Percentiles rank a stretch among this genome's conserved stretches.
Evolutionary conservation across 345 rosid species (phyloP).

Genomic region (Bretschneidera sinensis): DNA sequence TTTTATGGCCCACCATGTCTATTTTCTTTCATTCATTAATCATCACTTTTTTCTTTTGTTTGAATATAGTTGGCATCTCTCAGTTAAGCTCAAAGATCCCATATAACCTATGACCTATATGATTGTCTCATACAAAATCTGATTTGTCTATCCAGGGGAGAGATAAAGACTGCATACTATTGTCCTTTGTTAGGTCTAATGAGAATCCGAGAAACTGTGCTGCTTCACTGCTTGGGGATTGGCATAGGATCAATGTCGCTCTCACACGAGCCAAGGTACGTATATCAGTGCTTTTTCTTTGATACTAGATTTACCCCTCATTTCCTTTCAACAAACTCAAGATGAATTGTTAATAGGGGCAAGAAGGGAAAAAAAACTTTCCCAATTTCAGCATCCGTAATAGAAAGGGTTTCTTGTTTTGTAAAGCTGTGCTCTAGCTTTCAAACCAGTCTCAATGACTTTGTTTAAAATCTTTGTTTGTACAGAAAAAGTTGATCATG

Average conservation of each 20-base stretch:
- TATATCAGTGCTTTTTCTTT: neutral
- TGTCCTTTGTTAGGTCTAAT: constrained; percentile 74
- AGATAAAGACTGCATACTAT: constrained; percentile 88
- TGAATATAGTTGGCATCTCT: neutral
- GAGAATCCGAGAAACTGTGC: constrained; percentile 55
- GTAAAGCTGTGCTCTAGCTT: neutral
- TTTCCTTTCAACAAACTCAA: neutral
- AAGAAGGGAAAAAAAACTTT: neutral
- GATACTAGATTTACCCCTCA: neutral
- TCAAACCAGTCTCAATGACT: neutral
- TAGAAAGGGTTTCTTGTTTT: constrained; percentile 1
- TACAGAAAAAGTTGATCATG: constrained; percentile 86
- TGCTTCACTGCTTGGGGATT: constrained; percentile 83
- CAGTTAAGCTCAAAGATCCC: neutral
- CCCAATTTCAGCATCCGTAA: too few species aligned
- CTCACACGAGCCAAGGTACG: constrained; percentile 86
- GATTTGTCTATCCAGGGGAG: constrained; percentile 54
- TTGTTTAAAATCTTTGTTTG: constrained; percentile 4
- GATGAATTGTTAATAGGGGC: neutral
- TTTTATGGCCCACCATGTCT: neutral
- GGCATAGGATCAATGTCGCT: constrained; percentile 98
- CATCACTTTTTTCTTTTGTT: neutral
- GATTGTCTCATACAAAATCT: neutral
- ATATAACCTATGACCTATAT: neutral
- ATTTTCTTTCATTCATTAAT: neutral